A percentile compares a stretch with the other conserved stretches of the same genome.
Evolutionary conservation across 768 basidiomycete genomes (phyloP).

Genomic region (Candolleomyces aberdarensis): DNA sequence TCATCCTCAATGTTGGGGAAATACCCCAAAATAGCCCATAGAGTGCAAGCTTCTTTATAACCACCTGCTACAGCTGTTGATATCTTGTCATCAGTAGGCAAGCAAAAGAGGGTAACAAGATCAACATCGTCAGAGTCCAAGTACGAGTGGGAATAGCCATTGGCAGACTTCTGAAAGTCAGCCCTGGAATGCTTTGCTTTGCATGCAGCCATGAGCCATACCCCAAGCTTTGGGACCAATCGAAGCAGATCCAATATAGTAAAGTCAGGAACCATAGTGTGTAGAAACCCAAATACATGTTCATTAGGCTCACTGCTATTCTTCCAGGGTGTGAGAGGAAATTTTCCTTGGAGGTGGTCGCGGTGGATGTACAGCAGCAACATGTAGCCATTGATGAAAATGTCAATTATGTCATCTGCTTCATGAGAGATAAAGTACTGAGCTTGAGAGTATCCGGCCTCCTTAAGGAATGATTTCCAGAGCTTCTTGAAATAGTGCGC

Average conservation of each 20-base stretch:
- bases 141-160: neutral
- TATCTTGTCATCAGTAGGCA: neutral
- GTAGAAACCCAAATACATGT: neutral
- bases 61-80: neutral
- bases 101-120: neutral
- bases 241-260: neutral
- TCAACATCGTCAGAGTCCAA: neutral
- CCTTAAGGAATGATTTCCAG: neutral
- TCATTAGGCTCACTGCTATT: neutral
- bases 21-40: neutral
- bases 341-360: neutral
- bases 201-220: neutral
- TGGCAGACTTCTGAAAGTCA: neutral
- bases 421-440: neutral
- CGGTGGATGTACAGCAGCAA: neutral
- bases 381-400: neutral
- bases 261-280: neutral
- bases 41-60: neutral
- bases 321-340: neutral
- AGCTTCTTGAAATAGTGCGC: neutral
- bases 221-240: neutral
- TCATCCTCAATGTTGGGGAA: neutral
- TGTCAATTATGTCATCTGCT: neutral
- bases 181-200: neutral
- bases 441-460: neutral